Percentiles rank a stretch among this genome's conserved stretches.
Conservation (phyloP, 495 filamentous ascomycete species). For the Stereocaulon alpinum region DNA sequence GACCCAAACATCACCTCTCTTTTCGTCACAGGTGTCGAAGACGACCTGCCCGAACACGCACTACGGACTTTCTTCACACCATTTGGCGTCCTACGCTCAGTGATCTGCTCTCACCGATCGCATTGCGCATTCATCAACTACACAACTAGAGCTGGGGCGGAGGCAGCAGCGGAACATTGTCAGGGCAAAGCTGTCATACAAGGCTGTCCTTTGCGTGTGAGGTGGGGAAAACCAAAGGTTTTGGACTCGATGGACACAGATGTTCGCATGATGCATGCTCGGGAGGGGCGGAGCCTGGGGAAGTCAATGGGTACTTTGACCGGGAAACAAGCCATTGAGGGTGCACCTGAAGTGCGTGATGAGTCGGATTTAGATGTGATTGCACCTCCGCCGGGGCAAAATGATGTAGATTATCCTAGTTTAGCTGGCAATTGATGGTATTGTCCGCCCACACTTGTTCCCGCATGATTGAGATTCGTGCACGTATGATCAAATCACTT, state of each 20-base stretch:
- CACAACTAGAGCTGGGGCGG: slow-evolving; percentile 67
- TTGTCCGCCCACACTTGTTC: too few relatives aligned
- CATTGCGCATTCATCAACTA: slow-evolving; percentile 97
- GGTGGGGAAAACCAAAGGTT: slow-evolving; percentile 86
- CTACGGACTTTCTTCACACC: slow-evolving; percentile 81
- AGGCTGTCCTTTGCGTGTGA: slow-evolving; percentile 77
- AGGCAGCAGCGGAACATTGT: slow-evolving; percentile 70
- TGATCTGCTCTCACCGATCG: slow-evolving; percentile 92
- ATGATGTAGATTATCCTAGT: slow-evolving; percentile 45
- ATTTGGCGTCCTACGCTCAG: slow-evolving; percentile 75
- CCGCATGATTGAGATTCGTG: too few relatives aligned
- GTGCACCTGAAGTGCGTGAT: slow-evolving; percentile 22
- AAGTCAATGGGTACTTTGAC: slow-evolving; percentile 33
- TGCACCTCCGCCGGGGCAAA: slow-evolving; percentile 74
- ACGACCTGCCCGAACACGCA: slow-evolving; percentile 86
- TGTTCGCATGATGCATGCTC: slow-evolving; percentile 61
- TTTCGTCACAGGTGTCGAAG: slow-evolving; percentile 91
- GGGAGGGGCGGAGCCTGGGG: slow-evolving; percentile 57
- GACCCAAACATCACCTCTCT: slow-evolving; percentile 81
- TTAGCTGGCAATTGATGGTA: too few relatives aligned
- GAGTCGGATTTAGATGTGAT: slow-evolving; percentile 43
- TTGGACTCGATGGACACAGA: slow-evolving; percentile 83
- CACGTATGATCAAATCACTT: too few relatives aligned
- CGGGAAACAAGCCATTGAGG: slow-evolving; percentile 25
- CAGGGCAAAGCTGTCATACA: slow-evolving; percentile 75